Evolutionary conservation across 2,329 filamentous ascomycete species (phyloP), one percentile per base, ranked within the genome.

Genomic region (Aureobasidium sp.): DNA sequence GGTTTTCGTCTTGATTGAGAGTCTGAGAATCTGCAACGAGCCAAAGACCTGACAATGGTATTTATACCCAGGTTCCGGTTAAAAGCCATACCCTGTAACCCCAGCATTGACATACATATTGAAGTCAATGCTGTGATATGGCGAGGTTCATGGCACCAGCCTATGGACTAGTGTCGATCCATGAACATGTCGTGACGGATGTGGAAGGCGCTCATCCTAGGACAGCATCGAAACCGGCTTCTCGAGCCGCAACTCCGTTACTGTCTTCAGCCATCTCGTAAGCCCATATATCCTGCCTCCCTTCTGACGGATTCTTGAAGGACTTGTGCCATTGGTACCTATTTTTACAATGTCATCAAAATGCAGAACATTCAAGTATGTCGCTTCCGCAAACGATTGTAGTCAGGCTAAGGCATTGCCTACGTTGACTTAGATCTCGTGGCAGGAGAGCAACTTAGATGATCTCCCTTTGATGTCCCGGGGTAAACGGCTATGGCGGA

Each of bases 401-500:
- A 30, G 6, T 7, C 13, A 27, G 25, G 9, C 16, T 30, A 5
- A 1, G 16, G 44, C 27, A n/a, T 30, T 29, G 11, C 42, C 21
- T 45, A 5, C 7, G 4, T n/a, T 47, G 44, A 10, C 3, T 30
- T 30, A 25, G 13, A 44, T 25, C 9, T 27, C 5, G 34, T 37
- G 34, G n/a, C 9, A 44, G 21, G 8, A 44, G 41, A 8, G 41
- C 5, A 10, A 25, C 25, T 1, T 25, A 21, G 30, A 52, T 16
- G 32, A 41, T 30, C 15, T 53, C 25, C n/a, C 10, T 15, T 36
- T 25, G 13, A 8, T 30, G n/a, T 42, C 27, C 16, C 16, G 27
- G 52, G 52, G 39, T 55, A 55, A 55, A 55, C 39, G 52, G 52
- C 27, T 55, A 44, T 36, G 11, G 16, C 52, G 52, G 52, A 55